phyloP scores from a whole-genome alignment of 139 green algal species.

The Diplosphaera chodatii region DNA sequence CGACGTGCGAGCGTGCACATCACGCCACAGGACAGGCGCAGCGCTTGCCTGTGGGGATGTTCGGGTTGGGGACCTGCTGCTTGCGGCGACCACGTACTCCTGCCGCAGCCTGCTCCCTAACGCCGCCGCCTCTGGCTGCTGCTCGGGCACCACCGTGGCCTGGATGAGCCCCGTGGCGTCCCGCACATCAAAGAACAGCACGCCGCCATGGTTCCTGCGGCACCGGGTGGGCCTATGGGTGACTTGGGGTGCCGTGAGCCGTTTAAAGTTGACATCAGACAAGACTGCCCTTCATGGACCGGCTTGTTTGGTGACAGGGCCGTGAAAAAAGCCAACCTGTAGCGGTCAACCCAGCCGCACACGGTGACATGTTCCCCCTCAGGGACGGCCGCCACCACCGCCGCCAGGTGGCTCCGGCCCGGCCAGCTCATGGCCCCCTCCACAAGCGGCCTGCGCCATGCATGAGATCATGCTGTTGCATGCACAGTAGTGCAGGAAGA shows the following conservation, averaged over 20 bases:
- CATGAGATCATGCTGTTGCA: too few relatives aligned
- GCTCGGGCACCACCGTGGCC: constrained; percentile 37
- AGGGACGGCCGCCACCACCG: constrained; percentile 31
- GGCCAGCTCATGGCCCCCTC: constrained; percentile 36
- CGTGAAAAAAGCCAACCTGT: too few relatives aligned
- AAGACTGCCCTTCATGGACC: too few relatives aligned
- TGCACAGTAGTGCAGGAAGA: too few relatives aligned
- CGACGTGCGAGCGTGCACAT: too few relatives aligned
- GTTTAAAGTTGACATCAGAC: too few relatives aligned
- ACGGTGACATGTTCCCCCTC: constrained; percentile 57
- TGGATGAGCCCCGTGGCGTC: constrained; percentile 93
- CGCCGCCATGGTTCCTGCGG: constrained; percentile 84
- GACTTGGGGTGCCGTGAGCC: too few relatives aligned
- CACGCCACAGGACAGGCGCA: too few relatives aligned
- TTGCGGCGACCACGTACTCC: constrained; percentile 83
- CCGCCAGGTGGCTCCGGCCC: constrained; percentile 31
- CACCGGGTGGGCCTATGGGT: too few relatives aligned
- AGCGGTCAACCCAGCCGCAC: constrained; percentile 92
- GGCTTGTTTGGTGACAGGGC: too few relatives aligned
- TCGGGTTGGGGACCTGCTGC: constrained; percentile 78
- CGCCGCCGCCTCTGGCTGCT: constrained; percentile 38
- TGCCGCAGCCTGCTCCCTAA: constrained; percentile 53
- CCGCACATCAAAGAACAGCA: constrained; percentile 90
- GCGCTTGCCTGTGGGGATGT: constrained; percentile 72
- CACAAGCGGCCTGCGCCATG: not conserved